A percentile compares a stretch with the other conserved stretches of the same genome.
Evolutionary conservation across 192 early-diverging fungal genomes (phyloP).

Genomic region (Mortierella antarctica): DNA sequence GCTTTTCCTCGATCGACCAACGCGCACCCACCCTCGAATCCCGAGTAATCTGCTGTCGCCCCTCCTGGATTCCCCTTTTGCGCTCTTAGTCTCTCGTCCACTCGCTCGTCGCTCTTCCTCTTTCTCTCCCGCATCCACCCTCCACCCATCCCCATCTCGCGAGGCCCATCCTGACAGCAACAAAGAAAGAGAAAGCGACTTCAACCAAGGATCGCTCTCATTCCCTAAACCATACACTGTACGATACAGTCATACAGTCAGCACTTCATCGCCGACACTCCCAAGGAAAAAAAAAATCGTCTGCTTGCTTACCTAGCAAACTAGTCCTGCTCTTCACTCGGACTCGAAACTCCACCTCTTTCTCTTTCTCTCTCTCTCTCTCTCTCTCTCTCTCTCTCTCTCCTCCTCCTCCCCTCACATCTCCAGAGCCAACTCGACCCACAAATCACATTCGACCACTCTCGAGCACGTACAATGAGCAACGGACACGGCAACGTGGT

Average conservation of each 20-base stretch:
- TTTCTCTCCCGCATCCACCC: background rate
- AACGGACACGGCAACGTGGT: slow-evolving; percentile 39
- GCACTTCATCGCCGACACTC: no score
- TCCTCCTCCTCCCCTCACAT: background rate
- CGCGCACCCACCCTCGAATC: no score
- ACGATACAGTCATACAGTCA: no score
- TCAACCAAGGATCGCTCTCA: no score
- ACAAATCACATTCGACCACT: background rate
- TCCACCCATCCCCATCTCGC: background rate
- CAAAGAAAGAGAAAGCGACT: no score
- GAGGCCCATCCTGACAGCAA: no score
- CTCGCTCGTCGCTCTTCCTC: background rate
- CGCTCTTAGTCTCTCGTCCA: background rate
- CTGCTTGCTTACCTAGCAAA: no score
- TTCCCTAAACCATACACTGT: no score
- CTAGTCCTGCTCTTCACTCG: no score
- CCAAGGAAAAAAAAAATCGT: no score
- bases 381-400: slow-evolving; percentile 5
- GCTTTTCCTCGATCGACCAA: background rate
- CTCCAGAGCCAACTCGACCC: background rate
- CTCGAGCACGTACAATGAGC: slow-evolving; percentile 12
- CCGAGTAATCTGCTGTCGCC: background rate
- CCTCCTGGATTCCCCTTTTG: background rate
- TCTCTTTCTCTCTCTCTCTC: slow-evolving; percentile 11
- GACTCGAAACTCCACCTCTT: no score